phyloP scores from a whole-genome alignment of 176 grass and related monocot species.

The Musa troglodytarum region DNA sequence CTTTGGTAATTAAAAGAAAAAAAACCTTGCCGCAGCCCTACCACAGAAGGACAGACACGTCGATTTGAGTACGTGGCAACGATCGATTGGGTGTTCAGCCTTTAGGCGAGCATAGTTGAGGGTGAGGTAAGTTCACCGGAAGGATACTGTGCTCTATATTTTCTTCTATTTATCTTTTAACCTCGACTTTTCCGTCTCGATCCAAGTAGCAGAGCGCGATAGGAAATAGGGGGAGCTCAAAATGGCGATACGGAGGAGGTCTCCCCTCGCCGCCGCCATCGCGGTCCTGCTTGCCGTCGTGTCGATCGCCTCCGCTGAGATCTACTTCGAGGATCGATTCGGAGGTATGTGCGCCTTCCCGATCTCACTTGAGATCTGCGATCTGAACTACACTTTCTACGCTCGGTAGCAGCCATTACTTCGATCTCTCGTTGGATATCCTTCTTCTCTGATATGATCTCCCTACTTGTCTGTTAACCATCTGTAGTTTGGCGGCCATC shows the following conservation, averaged over 20 bases:
- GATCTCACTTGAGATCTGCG: neutral
- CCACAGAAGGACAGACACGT: slow-evolving; percentile 23
- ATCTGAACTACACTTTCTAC: neutral
- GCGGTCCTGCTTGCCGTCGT: slow-evolving; percentile 27
- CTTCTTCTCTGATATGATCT: neutral
- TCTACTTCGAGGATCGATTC: slow-evolving; percentile 71
- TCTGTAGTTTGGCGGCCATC: neutral
- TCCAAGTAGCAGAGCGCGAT: neutral
- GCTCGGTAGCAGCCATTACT: neutral
- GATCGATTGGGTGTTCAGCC: neutral
- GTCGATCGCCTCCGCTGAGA: slow-evolving; percentile 35
- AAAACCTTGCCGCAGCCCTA: no score
- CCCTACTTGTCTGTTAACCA: neutral
- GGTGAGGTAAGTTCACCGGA: neutral
- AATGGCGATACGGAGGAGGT: slow-evolving; percentile 32
- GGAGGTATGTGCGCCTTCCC: slow-evolving; percentile 34
- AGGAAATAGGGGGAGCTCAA: neutral
- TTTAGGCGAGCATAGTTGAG: neutral
- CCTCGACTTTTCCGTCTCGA: neutral
- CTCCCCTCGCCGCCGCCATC: slow-evolving; percentile 23
- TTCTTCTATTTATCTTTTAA: slow-evolving; percentile 7
- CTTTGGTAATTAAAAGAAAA: no score
- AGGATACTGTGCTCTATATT: neutral
- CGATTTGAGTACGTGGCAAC: slow-evolving; percentile 13
- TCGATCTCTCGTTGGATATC: neutral